A percentile compares a stretch with the other conserved stretches of the same genome.
Evolutionary conservation across 805 yeast genomes (phyloP).

Genomic region (Torulaspora indica): DNA sequence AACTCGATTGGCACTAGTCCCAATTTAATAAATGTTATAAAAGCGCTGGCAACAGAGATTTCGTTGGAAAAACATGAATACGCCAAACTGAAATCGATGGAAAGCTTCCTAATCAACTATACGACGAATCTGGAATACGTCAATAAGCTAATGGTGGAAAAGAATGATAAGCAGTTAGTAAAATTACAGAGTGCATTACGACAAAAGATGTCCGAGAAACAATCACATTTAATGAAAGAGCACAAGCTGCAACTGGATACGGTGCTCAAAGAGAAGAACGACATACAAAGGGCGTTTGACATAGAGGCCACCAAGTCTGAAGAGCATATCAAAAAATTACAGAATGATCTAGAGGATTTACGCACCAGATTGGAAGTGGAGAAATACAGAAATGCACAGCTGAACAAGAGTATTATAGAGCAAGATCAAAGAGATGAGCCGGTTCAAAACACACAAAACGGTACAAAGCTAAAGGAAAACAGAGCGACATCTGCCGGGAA

Average conservation of each 20-base stretch:
- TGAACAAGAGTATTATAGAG: conserved; percentile 13
- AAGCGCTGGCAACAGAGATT: conserved; percentile 50
- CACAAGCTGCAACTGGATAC: conserved; percentile 21
- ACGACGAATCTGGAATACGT: conserved; percentile 33
- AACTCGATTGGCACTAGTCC: conserved; percentile 56
- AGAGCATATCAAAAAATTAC: conserved; percentile 20
- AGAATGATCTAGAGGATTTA: conserved; percentile 31
- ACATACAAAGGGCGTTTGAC: conserved; percentile 13
- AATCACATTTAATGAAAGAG: conserved; percentile 22
- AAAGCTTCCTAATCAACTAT: conserved; percentile 50
- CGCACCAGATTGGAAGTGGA: conserved; percentile 36
- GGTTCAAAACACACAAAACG: conserved; percentile 4
- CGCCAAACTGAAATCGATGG: conserved; percentile 50
- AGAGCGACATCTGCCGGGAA: conserved; percentile 7
- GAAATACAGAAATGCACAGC: conserved; percentile 28
- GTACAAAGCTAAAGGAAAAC: conserved; percentile 4
- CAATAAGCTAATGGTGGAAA: conserved; percentile 32
- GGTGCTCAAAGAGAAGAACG: conserved; percentile 17
- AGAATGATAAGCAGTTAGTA: conserved; percentile 30
- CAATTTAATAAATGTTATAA: conserved; percentile 51
- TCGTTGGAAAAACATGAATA: conserved; percentile 57
- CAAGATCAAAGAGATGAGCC: conserved; percentile 7
- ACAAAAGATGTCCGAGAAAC: conserved; percentile 27
- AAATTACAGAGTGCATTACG: conserved; percentile 31
- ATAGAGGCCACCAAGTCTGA: conserved; percentile 13